phyloP scores from a whole-genome alignment of 2,329 filamentous ascomycete genomes.

The Ceratocystis alfenasii region DNA sequence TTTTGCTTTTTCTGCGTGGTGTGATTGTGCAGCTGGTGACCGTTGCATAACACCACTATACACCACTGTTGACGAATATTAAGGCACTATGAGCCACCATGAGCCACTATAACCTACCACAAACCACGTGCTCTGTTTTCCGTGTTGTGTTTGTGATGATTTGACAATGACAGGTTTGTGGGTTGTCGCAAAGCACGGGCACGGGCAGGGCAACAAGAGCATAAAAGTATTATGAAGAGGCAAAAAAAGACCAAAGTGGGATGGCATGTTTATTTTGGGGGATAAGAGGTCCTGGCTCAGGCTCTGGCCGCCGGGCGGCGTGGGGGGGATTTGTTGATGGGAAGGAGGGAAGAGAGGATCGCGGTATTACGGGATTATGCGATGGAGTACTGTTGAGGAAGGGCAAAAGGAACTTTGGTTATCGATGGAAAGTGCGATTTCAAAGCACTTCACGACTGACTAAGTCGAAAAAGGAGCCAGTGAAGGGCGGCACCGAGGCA shows the following conservation, averaged over 20 bases:
- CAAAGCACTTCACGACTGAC: not conserved
- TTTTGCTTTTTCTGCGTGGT: too few species aligned
- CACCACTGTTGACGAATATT: too few species aligned
- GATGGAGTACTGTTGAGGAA: too few species aligned
- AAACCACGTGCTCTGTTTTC: too few species aligned
- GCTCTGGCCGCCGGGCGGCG: slow-evolving; percentile 43
- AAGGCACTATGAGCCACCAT: too few species aligned
- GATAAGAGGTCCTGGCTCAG: slow-evolving; percentile 33
- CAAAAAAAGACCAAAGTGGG: slow-evolving; percentile 37
- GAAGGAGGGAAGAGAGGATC: not conserved
- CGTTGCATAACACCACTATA: too few species aligned
- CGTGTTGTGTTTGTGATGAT: slow-evolving; percentile 22
- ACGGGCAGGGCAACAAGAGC: not conserved
- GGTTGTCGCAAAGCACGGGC: not conserved
- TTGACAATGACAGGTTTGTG: slow-evolving; percentile 9
- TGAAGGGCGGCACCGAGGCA: not conserved
- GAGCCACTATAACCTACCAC: too few species aligned
- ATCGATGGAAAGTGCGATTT: not conserved
- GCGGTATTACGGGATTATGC: too few species aligned
- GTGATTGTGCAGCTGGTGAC: too few species aligned
- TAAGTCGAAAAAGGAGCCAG: not conserved
- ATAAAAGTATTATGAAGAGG: slow-evolving; percentile 27
- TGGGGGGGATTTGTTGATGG: not conserved
- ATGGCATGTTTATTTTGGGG: slow-evolving; percentile 42
- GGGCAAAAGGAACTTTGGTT: too few species aligned